These are phyloP conservation scores for Cladosporium phlei DNA, from an alignment of 2,329 filamentous ascomycete species.

Conservation along the genomic window DNA sequence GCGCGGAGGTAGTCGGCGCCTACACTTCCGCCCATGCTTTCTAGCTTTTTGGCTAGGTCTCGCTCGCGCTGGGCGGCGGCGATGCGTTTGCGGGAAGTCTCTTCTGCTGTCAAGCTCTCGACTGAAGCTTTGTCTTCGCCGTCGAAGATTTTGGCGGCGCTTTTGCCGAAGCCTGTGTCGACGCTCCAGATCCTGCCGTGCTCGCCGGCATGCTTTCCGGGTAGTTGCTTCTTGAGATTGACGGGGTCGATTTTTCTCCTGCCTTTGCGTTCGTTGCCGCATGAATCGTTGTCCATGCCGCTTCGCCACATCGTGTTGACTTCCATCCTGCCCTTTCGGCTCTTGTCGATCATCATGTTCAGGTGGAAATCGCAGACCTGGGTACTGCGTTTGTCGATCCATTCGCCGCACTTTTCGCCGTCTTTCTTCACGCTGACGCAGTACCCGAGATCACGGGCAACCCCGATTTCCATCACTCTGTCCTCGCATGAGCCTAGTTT, in stretches of 20 bases:
- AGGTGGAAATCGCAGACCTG: conserved; percentile 92
- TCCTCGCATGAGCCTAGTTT: conserved; percentile 82
- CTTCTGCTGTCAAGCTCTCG: conserved; percentile 50
- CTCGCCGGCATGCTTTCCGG: conserved; percentile 45
- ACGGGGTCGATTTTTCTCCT: conserved; percentile 12
- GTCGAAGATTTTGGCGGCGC: conserved; percentile 61
- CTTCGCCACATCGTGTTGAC: conserved; percentile 61
- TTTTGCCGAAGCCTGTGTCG: conserved; percentile 28
- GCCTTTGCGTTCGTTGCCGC: conserved; percentile 15
- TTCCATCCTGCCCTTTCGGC: conserved; percentile 66
- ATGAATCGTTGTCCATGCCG: conserved; percentile 7
- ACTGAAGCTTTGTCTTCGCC: conserved; percentile 56
- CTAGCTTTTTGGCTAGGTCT: conserved; percentile 65
- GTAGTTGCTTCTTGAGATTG: conserved; percentile 20
- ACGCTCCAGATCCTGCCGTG: conserved; percentile 47
- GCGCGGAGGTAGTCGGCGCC: conserved; percentile 66
- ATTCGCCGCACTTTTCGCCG: conserved; percentile 71
- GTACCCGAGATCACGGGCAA: conserved; percentile 77
- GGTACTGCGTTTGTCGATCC: conserved; percentile 84
- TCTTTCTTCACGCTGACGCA: conserved; percentile 84
- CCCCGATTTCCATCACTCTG: conserved; percentile 83
- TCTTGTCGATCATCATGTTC: conserved; percentile 71
- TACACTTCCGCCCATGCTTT: conserved; percentile 58
- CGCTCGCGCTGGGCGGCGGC: conserved; percentile 66
- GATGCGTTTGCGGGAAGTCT: conserved; percentile 61